Base-by-base conservation (phyloP, 331 rosid genomes). In the Pyrus hybrid region DNA sequence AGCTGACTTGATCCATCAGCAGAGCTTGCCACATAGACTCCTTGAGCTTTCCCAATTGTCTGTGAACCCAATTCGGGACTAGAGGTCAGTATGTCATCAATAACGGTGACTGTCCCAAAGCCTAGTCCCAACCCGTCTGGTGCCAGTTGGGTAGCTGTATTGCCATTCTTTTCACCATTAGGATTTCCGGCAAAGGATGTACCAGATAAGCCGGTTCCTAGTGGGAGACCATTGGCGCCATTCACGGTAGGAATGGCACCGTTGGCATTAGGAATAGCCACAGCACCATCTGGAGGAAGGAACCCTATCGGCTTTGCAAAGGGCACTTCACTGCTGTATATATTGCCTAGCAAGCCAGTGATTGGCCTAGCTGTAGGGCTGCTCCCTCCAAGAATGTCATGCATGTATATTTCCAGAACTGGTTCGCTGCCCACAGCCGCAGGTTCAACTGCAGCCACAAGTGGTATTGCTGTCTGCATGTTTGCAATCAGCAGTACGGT, bases 41-140 rank as follows among this genome's bases (percentile, higher is more conserved):
- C 86, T 76, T 85, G 81, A 26, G 87, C 89, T 80, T 77, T 85
- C 1, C 91, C 91, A 14, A 87, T 13, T 2, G 70, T 49, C 8
- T 70, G 85, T 5, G 91, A 85, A 3, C 86, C 91, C 75, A 85
- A 71, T 20, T 87, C 81, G 0, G 76, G 89, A 21, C 78, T 77
- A 16, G 86, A 74, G 6, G 87, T 87, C 45, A 85, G 33, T 74
- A 84, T 84, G 63, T 83, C 86, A 53, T 87, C 89, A 1, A 87
- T 82, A 11, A 75, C 80, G 0, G 87, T 87, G 62, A 87, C 56
- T 13, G 91, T 79, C 23, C 87, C 88, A 6, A 85, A 85, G 4
- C 97, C 97, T n/a, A 95, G 86, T 60, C 93, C 97, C 80, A 95
- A 23, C 5, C 97, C 96, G 82, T 95, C 99, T 51, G 96, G 89